These are phyloP conservation scores for Pholiota molesta DNA, from an alignment of 768 basidiomycete genomes.

Conservation along the genomic window DNA sequence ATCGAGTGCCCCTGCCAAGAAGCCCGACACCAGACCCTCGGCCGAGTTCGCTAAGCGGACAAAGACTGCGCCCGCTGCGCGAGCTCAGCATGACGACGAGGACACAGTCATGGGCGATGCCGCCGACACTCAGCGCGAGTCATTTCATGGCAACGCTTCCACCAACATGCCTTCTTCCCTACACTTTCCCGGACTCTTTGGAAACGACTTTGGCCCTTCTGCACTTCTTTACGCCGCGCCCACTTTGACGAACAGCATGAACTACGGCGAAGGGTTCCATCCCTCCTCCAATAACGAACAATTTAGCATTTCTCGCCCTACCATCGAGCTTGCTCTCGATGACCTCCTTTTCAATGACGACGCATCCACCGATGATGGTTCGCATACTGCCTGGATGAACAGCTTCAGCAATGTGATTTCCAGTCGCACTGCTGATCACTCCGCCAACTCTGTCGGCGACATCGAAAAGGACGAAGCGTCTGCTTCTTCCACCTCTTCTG, in stretches of 20 bases:
- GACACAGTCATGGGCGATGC: constrained; percentile 29
- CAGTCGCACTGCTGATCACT: not conserved
- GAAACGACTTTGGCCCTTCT: constrained; percentile 75
- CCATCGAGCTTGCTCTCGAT: constrained; percentile 86
- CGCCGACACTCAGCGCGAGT: constrained; percentile 32
- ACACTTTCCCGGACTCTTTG: constrained; percentile 76
- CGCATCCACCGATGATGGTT: constrained; percentile 21
- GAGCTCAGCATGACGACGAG: constrained; percentile 31
- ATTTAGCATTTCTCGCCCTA: constrained; percentile 72
- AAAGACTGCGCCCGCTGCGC: constrained; percentile 29
- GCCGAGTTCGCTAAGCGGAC: constrained; percentile 60
- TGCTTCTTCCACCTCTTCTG: constrained; percentile 11
- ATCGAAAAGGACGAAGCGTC: constrained; percentile 16
- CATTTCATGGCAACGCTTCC: constrained; percentile 17
- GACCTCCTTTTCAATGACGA: constrained; percentile 67
- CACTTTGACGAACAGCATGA: constrained; percentile 67
- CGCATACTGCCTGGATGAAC: constrained; percentile 8
- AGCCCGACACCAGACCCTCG: constrained; percentile 69
- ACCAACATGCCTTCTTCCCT: constrained; percentile 39
- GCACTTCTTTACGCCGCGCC: constrained; percentile 73
- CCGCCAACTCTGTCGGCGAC: constrained; percentile 8
- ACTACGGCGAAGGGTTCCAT: constrained; percentile 77
- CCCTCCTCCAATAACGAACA: constrained; percentile 47
- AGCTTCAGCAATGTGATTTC: not conserved
- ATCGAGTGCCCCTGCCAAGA: constrained; percentile 52